Evolutionary conservation across 2,329 filamentous ascomycete genomes (phyloP).

Genomic region (Ceratocystis lukuohia): DNA sequence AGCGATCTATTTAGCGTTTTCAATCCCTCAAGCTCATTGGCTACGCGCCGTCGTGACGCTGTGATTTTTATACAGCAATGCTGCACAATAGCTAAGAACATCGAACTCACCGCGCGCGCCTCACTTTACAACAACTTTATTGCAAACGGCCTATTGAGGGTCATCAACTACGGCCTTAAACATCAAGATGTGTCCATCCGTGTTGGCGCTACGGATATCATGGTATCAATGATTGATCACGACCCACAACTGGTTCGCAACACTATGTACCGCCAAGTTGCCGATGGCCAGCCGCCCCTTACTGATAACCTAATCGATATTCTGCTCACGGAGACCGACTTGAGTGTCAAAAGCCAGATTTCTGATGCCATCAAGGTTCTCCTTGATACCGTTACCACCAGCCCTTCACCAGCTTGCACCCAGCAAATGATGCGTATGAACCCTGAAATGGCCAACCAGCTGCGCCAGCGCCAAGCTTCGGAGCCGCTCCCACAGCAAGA

Average conservation of each 20-base stretch:
- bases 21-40: slow-evolving; percentile 46
- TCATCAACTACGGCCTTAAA: slow-evolving; percentile 83
- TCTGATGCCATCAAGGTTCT: slow-evolving; percentile 91
- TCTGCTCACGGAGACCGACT: slow-evolving; percentile 76
- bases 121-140: slow-evolving; percentile 85
- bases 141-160: slow-evolving; percentile 68
- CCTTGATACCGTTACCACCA: slow-evolving; percentile 47
- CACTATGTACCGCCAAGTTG: slow-evolving; percentile 83
- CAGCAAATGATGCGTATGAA: slow-evolving; percentile 23
- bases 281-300: slow-evolving; percentile 70
- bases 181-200: slow-evolving; percentile 73
- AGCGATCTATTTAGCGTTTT: slow-evolving; percentile 84
- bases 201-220: slow-evolving; percentile 83
- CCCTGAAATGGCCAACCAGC: slow-evolving; percentile 16
- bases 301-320: slow-evolving; percentile 90
- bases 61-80: slow-evolving; percentile 96
- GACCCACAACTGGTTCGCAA: slow-evolving; percentile 88
- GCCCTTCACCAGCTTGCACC: slow-evolving; percentile 26
- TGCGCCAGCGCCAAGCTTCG: slow-evolving; percentile 34
- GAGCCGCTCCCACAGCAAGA: slow-evolving; percentile 62
- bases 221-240: slow-evolving; percentile 90
- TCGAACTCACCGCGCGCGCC: slow-evolving; percentile 70
- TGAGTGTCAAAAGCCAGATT: slow-evolving; percentile 90
- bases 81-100: slow-evolving; percentile 82
- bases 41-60: slow-evolving; percentile 75